A percentile compares a stretch with the other conserved stretches of the same genome.
Evolutionary conservation across 177 flowering plant genomes (phyloP).

Genomic region (Vitis hybrid): DNA sequence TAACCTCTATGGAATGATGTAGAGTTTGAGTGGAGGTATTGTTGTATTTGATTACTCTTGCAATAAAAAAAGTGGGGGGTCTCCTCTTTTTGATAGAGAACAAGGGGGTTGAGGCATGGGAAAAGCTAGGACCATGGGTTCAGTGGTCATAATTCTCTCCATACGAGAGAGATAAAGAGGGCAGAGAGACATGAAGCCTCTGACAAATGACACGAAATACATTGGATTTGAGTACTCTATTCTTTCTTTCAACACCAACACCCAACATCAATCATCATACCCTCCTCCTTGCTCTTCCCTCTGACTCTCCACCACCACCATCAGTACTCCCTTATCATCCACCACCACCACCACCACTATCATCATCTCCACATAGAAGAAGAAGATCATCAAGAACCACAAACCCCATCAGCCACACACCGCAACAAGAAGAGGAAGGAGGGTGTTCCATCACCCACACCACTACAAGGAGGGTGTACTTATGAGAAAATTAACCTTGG

Average conservation of each 20-base stretch:
- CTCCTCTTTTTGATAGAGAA: conserved; percentile 1
- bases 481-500: conserved; percentile 3
- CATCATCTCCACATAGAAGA: conserved; percentile 11
- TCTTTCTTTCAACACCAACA: conserved; percentile 24
- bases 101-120: conserved; percentile 7
- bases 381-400: conserved; percentile 9
- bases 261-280: conserved; percentile 51
- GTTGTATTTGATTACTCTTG: no score
- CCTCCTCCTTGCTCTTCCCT: conserved; percentile 23
- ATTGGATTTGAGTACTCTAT: conserved; percentile 29
- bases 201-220: conserved; percentile 20
- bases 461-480: background rate
- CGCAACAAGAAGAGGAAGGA: no score
- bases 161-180: conserved; percentile 15
- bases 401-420: no score
- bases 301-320: conserved; percentile 22
- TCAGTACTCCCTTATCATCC: no score
- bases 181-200: background rate
- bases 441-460: no score
- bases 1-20: no score
- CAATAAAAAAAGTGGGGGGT: background rate
- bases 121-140: conserved; percentile 17
- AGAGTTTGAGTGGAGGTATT: no score
- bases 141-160: conserved; percentile 13
- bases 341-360: conserved; percentile 12